Conservation (phyloP, 2,329 filamentous ascomycete species). For the Phyllosticta ampelicida region DNA sequence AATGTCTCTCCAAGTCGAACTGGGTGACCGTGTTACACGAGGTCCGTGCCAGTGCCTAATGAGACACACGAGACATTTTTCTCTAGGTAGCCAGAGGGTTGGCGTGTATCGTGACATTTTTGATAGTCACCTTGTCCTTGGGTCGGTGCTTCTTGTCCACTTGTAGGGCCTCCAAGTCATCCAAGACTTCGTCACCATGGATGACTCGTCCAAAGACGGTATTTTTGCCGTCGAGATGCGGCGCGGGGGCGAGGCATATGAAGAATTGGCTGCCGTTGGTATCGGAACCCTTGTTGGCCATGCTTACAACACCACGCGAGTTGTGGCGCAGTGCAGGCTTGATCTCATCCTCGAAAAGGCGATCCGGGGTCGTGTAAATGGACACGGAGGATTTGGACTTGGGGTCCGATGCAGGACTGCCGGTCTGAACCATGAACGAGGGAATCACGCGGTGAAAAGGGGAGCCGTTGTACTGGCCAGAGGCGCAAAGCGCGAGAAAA, state of each 20-base stretch:
- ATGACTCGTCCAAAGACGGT: constrained; percentile 70
- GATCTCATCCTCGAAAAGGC: constrained; percentile 71
- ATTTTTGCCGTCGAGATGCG: constrained; percentile 74
- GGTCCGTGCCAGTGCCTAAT: not conserved
- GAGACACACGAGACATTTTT: not conserved
- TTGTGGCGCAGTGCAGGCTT: constrained; percentile 58
- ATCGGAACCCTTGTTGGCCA: constrained; percentile 66
- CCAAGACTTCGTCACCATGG: constrained; percentile 47
- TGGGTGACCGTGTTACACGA: not conserved
- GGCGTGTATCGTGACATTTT: constrained; percentile 63
- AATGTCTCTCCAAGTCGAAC: not conserved
- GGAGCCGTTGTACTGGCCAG: constrained; percentile 62
- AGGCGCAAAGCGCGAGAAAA: constrained; percentile 78
- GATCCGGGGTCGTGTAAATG: constrained; percentile 48
- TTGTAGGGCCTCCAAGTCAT: constrained; percentile 58
- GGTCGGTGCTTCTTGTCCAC: constrained; percentile 72
- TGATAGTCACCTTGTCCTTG: constrained; percentile 54
- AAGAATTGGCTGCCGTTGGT: constrained; percentile 78
- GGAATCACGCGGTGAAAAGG: constrained; percentile 74
- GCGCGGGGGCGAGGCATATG: constrained; percentile 63
- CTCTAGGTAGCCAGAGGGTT: constrained; percentile 60
- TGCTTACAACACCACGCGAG: constrained; percentile 58
- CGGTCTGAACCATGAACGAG: constrained; percentile 70
- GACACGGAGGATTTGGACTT: constrained; percentile 57
- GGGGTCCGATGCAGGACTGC: constrained; percentile 41